These are phyloP conservation scores for Puccinia horiana DNA, from an alignment of 1,284 basidiomycete species.

Conservation along the genomic window DNA sequence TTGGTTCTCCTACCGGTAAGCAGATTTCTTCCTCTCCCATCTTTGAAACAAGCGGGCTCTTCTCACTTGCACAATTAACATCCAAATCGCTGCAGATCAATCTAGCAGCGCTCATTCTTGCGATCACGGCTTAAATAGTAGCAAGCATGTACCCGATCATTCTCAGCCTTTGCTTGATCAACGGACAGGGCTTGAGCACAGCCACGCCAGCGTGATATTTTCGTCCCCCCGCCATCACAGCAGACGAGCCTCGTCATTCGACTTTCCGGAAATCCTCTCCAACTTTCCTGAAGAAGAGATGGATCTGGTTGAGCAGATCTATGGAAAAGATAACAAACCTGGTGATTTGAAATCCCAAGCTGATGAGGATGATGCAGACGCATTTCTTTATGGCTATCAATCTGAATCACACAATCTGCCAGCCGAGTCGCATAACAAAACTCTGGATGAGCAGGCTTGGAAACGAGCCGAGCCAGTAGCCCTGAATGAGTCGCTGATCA, in stretches of 20 bases:
- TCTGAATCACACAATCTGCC: conserved; percentile 32
- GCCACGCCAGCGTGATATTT: neutral
- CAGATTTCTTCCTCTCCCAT: neutral
- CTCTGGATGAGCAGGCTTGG: conserved; percentile 56
- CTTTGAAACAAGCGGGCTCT: neutral
- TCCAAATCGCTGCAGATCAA: neutral
- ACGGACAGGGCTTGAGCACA: neutral
- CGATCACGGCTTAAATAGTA: neutral
- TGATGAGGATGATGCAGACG: conserved; percentile 28
- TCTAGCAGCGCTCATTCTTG: neutral
- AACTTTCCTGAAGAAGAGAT: conserved; percentile 46
- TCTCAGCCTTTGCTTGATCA: conserved; percentile 3
- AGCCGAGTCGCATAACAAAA: conserved; percentile 51
- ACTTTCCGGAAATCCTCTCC: conserved; percentile 16
- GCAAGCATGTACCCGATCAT: neutral
- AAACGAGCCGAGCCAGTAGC: conserved; percentile 36
- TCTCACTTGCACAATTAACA: neutral
- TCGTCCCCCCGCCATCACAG: conserved; percentile 24
- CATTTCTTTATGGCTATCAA: conserved; percentile 26
- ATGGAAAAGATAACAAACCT: conserved; percentile 73
- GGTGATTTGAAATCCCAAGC: conserved; percentile 73
- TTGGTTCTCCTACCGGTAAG: conserved; percentile 22
- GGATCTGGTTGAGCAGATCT: conserved; percentile 89
- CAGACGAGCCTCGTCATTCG: conserved; percentile 31
- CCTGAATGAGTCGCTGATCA: neutral